Conservation (phyloP, 2,329 filamentous ascomycete genomes). For the Cryphonectria parasitica region DNA sequence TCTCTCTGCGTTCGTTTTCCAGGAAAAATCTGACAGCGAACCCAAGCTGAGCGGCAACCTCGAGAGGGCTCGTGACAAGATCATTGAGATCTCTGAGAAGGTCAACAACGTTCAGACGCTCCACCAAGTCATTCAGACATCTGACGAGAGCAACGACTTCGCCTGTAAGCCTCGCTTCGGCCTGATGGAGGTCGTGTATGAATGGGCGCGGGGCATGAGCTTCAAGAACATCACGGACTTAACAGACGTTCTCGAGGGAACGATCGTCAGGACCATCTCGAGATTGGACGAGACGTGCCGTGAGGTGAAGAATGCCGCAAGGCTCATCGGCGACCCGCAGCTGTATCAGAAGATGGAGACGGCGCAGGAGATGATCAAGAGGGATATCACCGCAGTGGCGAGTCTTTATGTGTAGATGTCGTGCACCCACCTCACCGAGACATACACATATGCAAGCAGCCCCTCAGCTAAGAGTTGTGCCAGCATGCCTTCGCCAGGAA, state of each 20-base stretch:
- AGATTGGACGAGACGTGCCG: conserved; percentile 93
- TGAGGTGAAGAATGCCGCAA: conserved; percentile 95
- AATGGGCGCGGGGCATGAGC: conserved; percentile 97
- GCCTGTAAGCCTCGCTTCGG: conserved; percentile 86
- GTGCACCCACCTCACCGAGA: background rate
- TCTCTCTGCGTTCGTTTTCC: conserved; percentile 93
- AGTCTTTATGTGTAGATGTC: conserved; percentile 77
- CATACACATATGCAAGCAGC: background rate
- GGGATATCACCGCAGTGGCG: conserved; percentile 90
- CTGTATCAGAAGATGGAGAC: conserved; percentile 96
- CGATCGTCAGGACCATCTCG: conserved; percentile 94
- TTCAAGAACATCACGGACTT: conserved; percentile 97
- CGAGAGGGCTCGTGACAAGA: conserved; percentile 80
- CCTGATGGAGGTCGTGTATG: conserved; percentile 95
- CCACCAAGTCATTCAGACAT: conserved; percentile 88
- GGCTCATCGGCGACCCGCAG: conserved; percentile 91
- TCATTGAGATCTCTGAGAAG: conserved; percentile 88
- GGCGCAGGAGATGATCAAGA: conserved; percentile 96
- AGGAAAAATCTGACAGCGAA: conserved; percentile 86
- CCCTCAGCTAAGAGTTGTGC: background rate
- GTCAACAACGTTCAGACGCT: conserved; percentile 88
- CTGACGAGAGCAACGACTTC: conserved; percentile 92
- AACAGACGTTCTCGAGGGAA: conserved; percentile 95
- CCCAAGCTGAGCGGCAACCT: conserved; percentile 82
- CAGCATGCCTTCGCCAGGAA: background rate